Base-by-base conservation (phyloP, 768 basidiomycete genomes). In the Rossbeevera mucosa region DNA sequence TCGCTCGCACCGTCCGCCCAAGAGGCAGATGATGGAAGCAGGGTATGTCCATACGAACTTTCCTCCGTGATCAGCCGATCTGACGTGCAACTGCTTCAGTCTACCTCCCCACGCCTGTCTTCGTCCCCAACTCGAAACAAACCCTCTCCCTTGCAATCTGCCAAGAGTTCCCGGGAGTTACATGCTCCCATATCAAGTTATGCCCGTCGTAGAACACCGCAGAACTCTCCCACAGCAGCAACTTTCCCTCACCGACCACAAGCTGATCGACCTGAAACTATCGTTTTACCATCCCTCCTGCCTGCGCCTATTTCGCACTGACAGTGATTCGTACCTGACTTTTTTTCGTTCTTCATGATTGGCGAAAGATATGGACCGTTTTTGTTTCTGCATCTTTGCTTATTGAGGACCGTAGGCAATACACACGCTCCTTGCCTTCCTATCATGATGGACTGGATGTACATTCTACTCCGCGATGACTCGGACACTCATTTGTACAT, bases 131-230 rank as follows among this genome's bases (percentile, higher is more conserved):
- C 72, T 52, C 56, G 75, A 44, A 76, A 71, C 46, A 66, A 72
- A 55, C 72, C 75, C 24, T 72, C 72, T 48, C 68, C 74, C 54
- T 72, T 78, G 54, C 76, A 75, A 54, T 70, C 80, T 12, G 66
- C 74, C 20, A 73, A 76, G 47, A 77, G 76, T 58, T 68, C 76
- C 18, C 79, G 79, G 58, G 82, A 85, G 64, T 69, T 82, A 18
- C 70, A 79, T 26, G 83, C 80, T 13, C 89, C 89, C 49, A 91
- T 91, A 50, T 91, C 89, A 24, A 78, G 80, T 33, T 91, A 86
- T 53, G 83, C 87, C 40, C 86, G 89, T 56, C 82, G 88, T 55
- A 87, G 83, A 70, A 88, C 87, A 1, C 88, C 88, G 25, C 81
- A 82, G 52, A 76, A 80, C 33, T 88, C 88, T 11, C 87, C 88